A percentile compares a stretch with the other conserved stretches of the same genome.
Conservation (phyloP, 345 rosid genomes). For the Gossypium rotundifolium region DNA sequence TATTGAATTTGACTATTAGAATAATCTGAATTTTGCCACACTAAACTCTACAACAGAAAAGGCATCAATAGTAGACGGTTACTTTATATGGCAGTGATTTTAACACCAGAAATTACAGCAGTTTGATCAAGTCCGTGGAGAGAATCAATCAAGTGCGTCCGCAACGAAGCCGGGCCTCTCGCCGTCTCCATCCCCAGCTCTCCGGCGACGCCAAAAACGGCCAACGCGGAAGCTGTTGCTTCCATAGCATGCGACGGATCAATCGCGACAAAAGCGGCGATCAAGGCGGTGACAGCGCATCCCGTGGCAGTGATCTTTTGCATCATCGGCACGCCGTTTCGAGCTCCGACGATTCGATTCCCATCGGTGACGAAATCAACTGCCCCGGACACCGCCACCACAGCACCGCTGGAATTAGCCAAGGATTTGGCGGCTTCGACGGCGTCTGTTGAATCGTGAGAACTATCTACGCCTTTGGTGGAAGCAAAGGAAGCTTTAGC, state of each 20-base stretch:
- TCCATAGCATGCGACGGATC: slow-evolving; percentile 52
- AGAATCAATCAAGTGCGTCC: slow-evolving; percentile 75
- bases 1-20: too few species aligned
- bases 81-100: slow-evolving; percentile 16
- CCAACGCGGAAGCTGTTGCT: slow-evolving; percentile 78
- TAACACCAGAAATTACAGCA: slow-evolving; percentile 34
- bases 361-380: slow-evolving; percentile 80
- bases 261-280: slow-evolving; percentile 33
- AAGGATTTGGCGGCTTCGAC: slow-evolving; percentile 77
- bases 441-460: slow-evolving; percentile 66
- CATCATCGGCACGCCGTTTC: slow-evolving; percentile 79
- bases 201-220: slow-evolving; percentile 75
- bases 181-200: slow-evolving; percentile 72
- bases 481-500: slow-evolving; percentile 48
- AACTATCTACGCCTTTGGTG: slow-evolving; percentile 72
- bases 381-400: slow-evolving; percentile 78
- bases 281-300: slow-evolving; percentile 65
- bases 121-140: slow-evolving; percentile 58
- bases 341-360: slow-evolving; percentile 45
- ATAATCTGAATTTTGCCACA: neutral
- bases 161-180: slow-evolving; percentile 81
- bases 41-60: neutral
- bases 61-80: too few species aligned
- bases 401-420: slow-evolving; percentile 50
- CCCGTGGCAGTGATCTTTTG: slow-evolving; percentile 88